Conservation (phyloP, 257 asterid species). For the Striga asiatica region DNA sequence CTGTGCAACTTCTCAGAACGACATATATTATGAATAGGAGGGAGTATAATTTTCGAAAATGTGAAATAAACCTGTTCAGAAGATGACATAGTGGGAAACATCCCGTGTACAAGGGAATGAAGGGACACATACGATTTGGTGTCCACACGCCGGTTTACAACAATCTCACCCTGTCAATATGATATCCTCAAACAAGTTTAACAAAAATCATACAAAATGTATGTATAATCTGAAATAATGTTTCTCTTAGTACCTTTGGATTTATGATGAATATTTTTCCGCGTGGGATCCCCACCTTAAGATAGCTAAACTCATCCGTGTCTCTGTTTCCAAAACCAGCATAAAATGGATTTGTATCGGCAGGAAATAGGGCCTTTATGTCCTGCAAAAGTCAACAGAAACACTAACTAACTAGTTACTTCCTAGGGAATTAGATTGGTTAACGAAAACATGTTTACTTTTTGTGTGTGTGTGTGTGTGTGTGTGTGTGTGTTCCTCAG, state of each 20-base stretch:
- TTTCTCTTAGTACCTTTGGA: slow-evolving; percentile 52
- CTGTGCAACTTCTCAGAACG: too few species aligned
- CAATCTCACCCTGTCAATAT: slow-evolving; percentile 68
- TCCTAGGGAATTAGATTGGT: background rate
- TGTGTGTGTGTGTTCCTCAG: background rate
- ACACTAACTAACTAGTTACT: background rate
- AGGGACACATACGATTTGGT: slow-evolving; percentile 63
- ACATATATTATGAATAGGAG: too few species aligned
- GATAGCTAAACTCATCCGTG: slow-evolving; percentile 90
- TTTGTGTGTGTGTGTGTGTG: too few species aligned
- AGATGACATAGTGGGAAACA: slow-evolving; percentile 60
- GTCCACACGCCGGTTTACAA: slow-evolving; percentile 58
- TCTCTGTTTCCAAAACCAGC: slow-evolving; percentile 99
- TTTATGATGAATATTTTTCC: slow-evolving; percentile 87
- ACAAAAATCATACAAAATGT: background rate
- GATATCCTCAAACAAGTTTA: background rate
- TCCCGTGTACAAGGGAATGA: slow-evolving; percentile 62
- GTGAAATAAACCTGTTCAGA: slow-evolving; percentile 64
- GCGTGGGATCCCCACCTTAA: slow-evolving; percentile 83
- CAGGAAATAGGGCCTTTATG: slow-evolving; percentile 83
- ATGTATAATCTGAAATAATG: background rate
- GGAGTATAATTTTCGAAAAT: too few species aligned
- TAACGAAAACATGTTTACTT: background rate
- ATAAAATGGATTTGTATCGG: slow-evolving; percentile 75
- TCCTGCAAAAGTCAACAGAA: slow-evolving; percentile 28